A percentile compares a stretch with the other conserved stretches of the same genome.
Evolutionary conservation across 2,329 filamentous ascomycete species (phyloP).

Genomic region (Nemania sp.): DNA sequence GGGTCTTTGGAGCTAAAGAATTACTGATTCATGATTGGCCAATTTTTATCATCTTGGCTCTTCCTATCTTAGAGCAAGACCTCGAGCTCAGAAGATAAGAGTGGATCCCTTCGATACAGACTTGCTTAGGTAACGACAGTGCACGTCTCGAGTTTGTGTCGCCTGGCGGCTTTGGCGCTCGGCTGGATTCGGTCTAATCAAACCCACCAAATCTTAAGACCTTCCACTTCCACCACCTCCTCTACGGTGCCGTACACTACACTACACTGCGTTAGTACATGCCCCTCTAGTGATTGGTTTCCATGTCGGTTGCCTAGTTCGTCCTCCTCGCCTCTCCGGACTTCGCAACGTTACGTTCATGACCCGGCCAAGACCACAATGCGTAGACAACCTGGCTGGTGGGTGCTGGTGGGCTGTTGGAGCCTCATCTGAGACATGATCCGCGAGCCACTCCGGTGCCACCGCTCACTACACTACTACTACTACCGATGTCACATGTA

Average conservation of each 20-base stretch:
- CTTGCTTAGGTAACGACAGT: constrained; percentile 11
- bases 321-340: not conserved
- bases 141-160: not conserved
- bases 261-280: not conserved
- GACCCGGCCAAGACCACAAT: constrained; percentile 12
- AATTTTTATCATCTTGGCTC: not conserved
- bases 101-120: not conserved
- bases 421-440: constrained; percentile 30
- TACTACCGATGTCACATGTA: constrained; percentile 24
- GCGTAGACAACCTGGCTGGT: constrained; percentile 3
- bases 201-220: constrained; percentile 18
- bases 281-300: not conserved
- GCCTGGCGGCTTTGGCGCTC: not conserved
- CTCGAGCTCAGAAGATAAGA: not conserved
- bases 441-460: constrained; percentile 13
- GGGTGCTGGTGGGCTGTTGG: constrained; percentile 25
- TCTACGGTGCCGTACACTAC: not conserved
- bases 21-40: constrained; percentile 9
- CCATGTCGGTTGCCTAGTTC: not conserved
- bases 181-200: constrained; percentile 20
- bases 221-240: constrained; percentile 18
- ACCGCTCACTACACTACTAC: not conserved
- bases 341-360: constrained; percentile 39
- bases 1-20: too few relatives aligned
- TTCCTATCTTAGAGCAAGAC: not conserved